Evolutionary conservation across 2,329 filamentous ascomycete genomes (phyloP), one percentile per base, ranked within the genome.

Genomic region (Aureobasidium sp.): DNA sequence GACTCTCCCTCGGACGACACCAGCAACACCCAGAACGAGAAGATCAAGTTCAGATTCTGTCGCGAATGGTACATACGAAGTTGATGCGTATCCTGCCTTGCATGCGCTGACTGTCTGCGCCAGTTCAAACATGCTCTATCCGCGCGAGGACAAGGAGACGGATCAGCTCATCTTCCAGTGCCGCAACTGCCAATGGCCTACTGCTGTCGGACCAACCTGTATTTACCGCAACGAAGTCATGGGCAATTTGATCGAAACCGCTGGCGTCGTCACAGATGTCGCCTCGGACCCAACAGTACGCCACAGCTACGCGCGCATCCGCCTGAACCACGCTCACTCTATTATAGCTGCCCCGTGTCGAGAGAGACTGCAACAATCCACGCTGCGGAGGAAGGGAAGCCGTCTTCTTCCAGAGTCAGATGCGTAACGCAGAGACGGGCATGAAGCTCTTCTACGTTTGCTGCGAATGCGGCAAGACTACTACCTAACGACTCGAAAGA

Each of bases 361-460:
- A 91, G 74, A 91, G 89, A 77, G 83, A 83, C 64, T 99, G 94
- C 78, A 91, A 91, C 58, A 83, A 81, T 37, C 34, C 56, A 36
- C 42, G 63, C 68, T 99, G 95, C 81, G 83, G 84, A 67, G 89
- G 94, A 75, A 85, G 86, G 69, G 92, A 97, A 78, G 91, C 92
- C 50, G 95, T 99, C 64, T 99, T 96, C 79, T 99, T 99, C 81
- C 94, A 99, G 79, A 97, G 92, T 65, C 94, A 99, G 75, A 92
- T 97, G 80, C 89, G 94, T 77, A 96, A 89, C 68, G 90, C 91
- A 53, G 92, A 97, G 76, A 99, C 94, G 48, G 94, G 94, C 79
- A 99, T 99, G 94, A 78, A 77, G 70, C 75, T 81, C 46, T 81
- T 80, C 71, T 81, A 77, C 67, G 94, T 99, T 62, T 99, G 94